These are phyloP conservation scores for Cordyceps farinosa DNA, from an alignment of 2,329 filamentous ascomycete genomes.

Conservation along the genomic window DNA sequence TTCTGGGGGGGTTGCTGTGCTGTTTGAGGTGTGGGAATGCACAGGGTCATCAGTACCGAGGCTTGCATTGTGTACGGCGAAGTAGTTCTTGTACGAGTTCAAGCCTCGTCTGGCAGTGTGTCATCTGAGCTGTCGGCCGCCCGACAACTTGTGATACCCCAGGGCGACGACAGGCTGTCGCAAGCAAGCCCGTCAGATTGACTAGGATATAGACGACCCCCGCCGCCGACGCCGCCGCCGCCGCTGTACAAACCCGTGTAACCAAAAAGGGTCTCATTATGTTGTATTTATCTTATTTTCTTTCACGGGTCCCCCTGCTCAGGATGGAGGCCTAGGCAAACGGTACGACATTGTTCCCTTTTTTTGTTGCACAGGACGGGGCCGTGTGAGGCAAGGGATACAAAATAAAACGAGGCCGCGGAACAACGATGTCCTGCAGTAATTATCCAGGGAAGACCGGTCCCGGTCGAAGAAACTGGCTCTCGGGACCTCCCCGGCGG, in stretches of 20 bases:
- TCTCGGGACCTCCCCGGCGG: too few relatives aligned
- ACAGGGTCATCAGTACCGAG: neutral
- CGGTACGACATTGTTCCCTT: too few relatives aligned
- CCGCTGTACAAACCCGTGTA: neutral
- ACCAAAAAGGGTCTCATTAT: neutral
- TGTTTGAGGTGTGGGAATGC: neutral
- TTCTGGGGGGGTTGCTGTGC: neutral
- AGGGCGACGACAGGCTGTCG: neutral
- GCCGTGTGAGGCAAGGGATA: too few relatives aligned
- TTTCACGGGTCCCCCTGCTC: too few relatives aligned
- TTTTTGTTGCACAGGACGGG: too few relatives aligned
- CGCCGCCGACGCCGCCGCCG: too few relatives aligned
- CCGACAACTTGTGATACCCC: neutral
- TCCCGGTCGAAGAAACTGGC: neutral
- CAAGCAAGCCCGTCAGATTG: slow-evolving; percentile 15
- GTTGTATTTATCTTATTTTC: neutral
- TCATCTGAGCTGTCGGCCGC: neutral
- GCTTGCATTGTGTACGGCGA: neutral
- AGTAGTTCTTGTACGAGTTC: too few relatives aligned
- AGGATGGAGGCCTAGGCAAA: too few relatives aligned
- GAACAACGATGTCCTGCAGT: neutral
- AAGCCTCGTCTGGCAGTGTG: neutral
- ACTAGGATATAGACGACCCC: neutral
- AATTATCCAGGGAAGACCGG: neutral
- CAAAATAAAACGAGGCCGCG: too few relatives aligned